These are phyloP conservation scores for Podaxis sp. DNA, from an alignment of 768 basidiomycete genomes.

Conservation along the genomic window DNA sequence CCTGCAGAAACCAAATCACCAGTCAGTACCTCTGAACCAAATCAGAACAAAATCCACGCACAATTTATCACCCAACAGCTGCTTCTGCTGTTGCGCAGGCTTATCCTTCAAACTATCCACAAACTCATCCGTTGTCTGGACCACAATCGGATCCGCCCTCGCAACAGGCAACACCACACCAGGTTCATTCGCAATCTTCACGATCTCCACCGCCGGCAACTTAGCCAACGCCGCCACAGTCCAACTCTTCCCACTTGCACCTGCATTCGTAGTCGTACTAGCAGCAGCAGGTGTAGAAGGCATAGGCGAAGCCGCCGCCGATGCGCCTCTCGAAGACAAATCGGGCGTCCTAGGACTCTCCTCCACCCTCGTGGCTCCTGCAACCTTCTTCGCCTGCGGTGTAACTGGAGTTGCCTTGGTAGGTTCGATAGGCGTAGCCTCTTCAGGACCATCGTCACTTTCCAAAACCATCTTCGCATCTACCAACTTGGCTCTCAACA, in stretches of 20 bases:
- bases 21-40: not conserved
- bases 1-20: conserved; percentile 21
- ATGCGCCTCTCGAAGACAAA: conserved; percentile 70
- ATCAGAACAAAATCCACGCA: conserved; percentile 29
- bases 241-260: conserved; percentile 30
- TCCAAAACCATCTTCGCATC: conserved; percentile 85
- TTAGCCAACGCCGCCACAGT: conserved; percentile 71
- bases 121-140: conserved; percentile 71
- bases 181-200: conserved; percentile 57
- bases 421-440: conserved; percentile 20
- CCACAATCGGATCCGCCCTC: conserved; percentile 68
- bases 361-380: conserved; percentile 27
- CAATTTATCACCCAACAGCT: conserved; percentile 78
- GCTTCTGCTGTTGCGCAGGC: conserved; percentile 64
- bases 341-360: conserved; percentile 75
- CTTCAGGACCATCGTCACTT: conserved; percentile 59
- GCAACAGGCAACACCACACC: conserved; percentile 56
- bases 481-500: conserved; percentile 70
- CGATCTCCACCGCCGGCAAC: conserved; percentile 73
- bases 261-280: conserved; percentile 9
- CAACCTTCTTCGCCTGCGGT: conserved; percentile 60
- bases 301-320: conserved; percentile 67
- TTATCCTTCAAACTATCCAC: conserved; percentile 60
- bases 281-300: conserved; percentile 56
- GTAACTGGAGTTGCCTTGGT: conserved; percentile 41